A percentile compares a stretch with the other conserved stretches of the same genome.
Evolutionary conservation across 192 early-diverging fungal species (phyloP).

Genomic region (Pilaira anomala): DNA sequence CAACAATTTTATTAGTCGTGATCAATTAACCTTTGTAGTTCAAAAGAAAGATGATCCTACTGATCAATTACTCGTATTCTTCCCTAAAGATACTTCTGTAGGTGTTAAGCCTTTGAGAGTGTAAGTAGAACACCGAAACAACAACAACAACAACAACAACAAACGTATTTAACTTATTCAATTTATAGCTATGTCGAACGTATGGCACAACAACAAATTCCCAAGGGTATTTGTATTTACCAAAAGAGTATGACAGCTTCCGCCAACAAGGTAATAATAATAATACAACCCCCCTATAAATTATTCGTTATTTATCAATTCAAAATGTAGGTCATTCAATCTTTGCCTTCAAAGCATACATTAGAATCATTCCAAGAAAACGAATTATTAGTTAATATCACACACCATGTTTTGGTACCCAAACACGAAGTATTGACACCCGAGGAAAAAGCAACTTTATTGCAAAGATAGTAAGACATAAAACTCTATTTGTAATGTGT

Average conservation of each 20-base stretch:
- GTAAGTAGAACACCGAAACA: constrained; percentile 45
- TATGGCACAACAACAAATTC: constrained; percentile 82
- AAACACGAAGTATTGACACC: constrained; percentile 81
- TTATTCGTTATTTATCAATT: no score
- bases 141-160: not conserved
- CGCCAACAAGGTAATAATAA: constrained; percentile 69
- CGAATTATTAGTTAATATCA: constrained; percentile 96
- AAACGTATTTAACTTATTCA: constrained; percentile 28
- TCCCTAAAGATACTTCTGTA: constrained; percentile 85
- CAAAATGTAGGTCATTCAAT: constrained; percentile 67
- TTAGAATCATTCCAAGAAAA: constrained; percentile 88
- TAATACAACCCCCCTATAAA: not conserved
- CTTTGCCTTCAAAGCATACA: constrained; percentile 63
- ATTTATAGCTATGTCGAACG: constrained; percentile 58
- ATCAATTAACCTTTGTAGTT: constrained; percentile 79
- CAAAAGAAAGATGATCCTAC: constrained; percentile 75
- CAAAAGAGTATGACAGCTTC: constrained; percentile 78
- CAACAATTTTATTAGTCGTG: constrained; percentile 54
- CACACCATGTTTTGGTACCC: constrained; percentile 93
- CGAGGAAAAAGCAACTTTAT: constrained; percentile 88
- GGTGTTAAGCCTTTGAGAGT: constrained; percentile 89
- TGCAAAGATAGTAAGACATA: constrained; percentile 82
- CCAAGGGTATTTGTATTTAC: constrained; percentile 86
- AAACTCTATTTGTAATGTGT: not conserved
- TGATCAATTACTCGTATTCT: constrained; percentile 88